These are phyloP conservation scores for Suillus plorans DNA, from an alignment of 768 basidiomycete species.

Conservation along the genomic window DNA sequence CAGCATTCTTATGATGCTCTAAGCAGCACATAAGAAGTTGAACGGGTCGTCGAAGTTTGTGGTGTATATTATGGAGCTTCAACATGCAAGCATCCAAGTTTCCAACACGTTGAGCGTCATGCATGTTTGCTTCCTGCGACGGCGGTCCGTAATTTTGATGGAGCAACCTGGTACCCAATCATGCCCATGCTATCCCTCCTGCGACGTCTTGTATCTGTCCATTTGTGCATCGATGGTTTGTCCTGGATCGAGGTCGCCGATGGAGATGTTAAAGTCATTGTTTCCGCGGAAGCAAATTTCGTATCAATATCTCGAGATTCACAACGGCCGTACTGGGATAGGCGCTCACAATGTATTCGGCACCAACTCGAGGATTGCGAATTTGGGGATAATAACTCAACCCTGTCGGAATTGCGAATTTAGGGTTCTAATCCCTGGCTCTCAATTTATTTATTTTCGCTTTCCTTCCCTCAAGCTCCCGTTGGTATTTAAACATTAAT, in stretches of 20 bases:
- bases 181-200: conserved; percentile 1
- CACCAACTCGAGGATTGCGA: not conserved
- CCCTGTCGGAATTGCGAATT: conserved; percentile 10
- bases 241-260: not conserved
- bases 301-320: not conserved
- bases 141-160: not conserved
- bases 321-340: not conserved
- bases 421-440: not conserved
- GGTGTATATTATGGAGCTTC: not conserved
- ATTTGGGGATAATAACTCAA: conserved; percentile 5
- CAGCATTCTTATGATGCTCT: not conserved
- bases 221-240: not conserved
- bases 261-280: not conserved
- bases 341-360: conserved; percentile 6
- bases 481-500: conserved; percentile 4
- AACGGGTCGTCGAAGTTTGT: not conserved
- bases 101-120: not conserved
- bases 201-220: not conserved
- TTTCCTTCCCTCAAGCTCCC: conserved; percentile 4
- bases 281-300: conserved; percentile 7
- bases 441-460: conserved; percentile 4
- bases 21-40: not conserved
- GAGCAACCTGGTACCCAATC: conserved; percentile 17
- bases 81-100: not conserved
- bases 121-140: not conserved